Base-by-base conservation (phyloP, 2,329 filamentous ascomycete species). In the Pseudogymnoascus sp. region DNA sequence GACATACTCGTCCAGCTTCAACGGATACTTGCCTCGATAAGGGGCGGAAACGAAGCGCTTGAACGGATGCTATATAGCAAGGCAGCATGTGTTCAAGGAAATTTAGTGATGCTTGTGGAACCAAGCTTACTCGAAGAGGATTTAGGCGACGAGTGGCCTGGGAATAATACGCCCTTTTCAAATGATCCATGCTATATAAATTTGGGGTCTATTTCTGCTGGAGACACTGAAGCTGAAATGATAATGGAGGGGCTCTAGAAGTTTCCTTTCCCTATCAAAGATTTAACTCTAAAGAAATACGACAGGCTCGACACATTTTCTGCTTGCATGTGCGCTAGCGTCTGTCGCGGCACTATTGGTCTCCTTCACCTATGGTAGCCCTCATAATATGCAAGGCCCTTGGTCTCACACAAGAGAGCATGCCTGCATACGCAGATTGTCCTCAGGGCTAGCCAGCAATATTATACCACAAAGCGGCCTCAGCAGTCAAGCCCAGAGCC, bases 1-100 rank as follows among this genome's bases (percentile, higher is more conserved):
- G 72, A 74, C 10, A 73, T 79, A 9, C 69, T 79, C 0, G 63
- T 70, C 33, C 73, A 73, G 36, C 67, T 79, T 5, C 75, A 77
- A 42, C 69, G 70, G 42, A 73, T 78, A 6, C 69, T 79, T 9
- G 74, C 75, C 0, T 76, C 74, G 1, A 78, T 74, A 0, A 72
- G 77, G 10, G 77, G 77, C 5, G 77, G 77, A 4, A 79, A 79
- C 58, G 71, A 73, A 44, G 72, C 72, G 5, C 67, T 79, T 0
- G 66, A 79, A 2, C 71, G 71, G 1, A 68, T 77, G 13, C 68
- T 79, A 2, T 64, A 65, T 13, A 64, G 66, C 8, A 68, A 70
- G 25, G 69, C 70, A 10, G 66, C 65, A 3, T 39, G 31, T 15
- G 55, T 62, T 12, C 58, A 60, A 2, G 21, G 29, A 2, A 17